Percentiles rank a stretch among this genome's conserved stretches.
phyloP scores from a whole-genome alignment of 805 yeast species.

The Lipomyces orientalis region DNA sequence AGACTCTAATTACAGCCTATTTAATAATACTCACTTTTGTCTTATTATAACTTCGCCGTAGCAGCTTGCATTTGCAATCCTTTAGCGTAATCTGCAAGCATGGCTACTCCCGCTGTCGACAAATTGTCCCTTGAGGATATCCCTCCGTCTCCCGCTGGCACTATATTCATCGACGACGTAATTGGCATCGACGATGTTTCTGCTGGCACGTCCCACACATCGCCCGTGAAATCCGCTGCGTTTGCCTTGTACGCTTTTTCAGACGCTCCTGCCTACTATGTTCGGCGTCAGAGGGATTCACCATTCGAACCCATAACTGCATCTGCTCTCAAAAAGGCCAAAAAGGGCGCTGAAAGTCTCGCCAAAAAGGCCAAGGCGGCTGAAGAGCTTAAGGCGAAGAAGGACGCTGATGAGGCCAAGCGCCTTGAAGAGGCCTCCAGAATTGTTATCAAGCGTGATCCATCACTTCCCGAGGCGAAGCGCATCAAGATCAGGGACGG shows the following conservation, averaged over 20 bases:
- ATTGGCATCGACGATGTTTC: constrained; percentile 69
- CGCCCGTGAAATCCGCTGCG: constrained; percentile 83
- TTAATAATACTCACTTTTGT: neutral
- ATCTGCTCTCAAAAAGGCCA: constrained; percentile 92
- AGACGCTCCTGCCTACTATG: constrained; percentile 49
- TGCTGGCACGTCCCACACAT: constrained; percentile 53
- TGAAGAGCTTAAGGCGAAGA: constrained; percentile 54
- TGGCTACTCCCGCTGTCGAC: neutral
- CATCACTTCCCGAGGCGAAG: constrained; percentile 69
- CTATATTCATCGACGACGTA: constrained; percentile 65
- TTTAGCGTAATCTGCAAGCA: neutral
- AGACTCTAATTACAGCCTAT: neutral
- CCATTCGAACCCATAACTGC: constrained; percentile 80
- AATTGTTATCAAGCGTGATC: constrained; percentile 76
- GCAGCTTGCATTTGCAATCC: neutral
- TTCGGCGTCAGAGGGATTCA: constrained; percentile 66
- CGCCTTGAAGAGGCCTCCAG: constrained; percentile 78
- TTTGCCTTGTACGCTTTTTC: constrained; percentile 67
- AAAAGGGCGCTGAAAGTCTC: constrained; percentile 91
- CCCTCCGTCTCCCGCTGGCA: constrained; percentile 28
- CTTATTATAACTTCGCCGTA: neutral
- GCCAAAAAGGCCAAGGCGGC: constrained; percentile 77
- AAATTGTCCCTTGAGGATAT: constrained; percentile 14
- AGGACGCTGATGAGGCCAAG: constrained; percentile 73
- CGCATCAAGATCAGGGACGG: constrained; percentile 67